Base-by-base conservation (phyloP, 179 eudicot species). In the Silene coronaria region DNA sequence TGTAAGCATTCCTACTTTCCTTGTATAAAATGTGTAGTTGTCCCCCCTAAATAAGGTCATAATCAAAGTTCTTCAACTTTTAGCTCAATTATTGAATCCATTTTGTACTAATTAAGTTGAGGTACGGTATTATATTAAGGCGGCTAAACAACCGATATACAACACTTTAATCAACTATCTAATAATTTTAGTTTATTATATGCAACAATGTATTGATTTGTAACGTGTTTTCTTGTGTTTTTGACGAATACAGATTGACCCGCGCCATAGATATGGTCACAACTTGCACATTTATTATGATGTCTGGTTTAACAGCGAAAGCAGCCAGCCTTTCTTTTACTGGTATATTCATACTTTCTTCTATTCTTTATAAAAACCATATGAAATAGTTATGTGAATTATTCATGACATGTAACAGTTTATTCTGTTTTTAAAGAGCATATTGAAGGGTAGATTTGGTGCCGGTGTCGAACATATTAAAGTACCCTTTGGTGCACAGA, bases 221-320 rank as follows among this genome's bases (percentile, higher is more conserved):
- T 76, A 7, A 64, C 64, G 26, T 48, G 45, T 13, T 42, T 51
- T 32, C 26, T 73, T 78, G 55, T 72, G 71, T 24, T 61, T 46
- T 38, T 19, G 34, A 67, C 53, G n/a, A 11, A 13, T 75, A 65
- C 82, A 91, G 98, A 93, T 93, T 79, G 97, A 93, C 73, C 97
- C 98, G 82, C 91, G 98, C 55, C 97, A 91, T 80, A 91, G 97
- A 7, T 91, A 93, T 73, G 98, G 98, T 4, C 97, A 90, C 88
- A 93, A 93, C 81, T 84, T 91, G 81, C 96, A 91, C 75, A 26
- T 89, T 73, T 93, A 93, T 70, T 93, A 93, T 51, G 92, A 89
- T 76, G 58, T 87, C 45, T 93, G 97, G 97, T 88, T 91, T 76
- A 73, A 80, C 69, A 88, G 97, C 61, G 91, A 93, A 85, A 93